These are phyloP conservation scores for Vigna radiata DNA, from an alignment of 306 rosid genomes.

Conservation along the genomic window DNA sequence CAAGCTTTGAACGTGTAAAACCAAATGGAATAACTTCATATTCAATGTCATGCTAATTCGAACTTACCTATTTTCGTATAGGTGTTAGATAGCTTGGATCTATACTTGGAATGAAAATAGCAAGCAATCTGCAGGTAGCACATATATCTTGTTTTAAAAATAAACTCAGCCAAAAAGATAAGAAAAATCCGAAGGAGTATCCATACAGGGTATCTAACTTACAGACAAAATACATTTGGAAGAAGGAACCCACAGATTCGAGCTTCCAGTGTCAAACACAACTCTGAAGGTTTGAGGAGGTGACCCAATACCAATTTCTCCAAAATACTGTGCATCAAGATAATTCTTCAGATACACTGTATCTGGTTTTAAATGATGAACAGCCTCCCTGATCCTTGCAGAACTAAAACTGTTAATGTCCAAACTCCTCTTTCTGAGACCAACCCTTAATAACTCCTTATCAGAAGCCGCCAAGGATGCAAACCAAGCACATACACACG, in stretches of 20 bases:
- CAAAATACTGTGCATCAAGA: conserved; percentile 91
- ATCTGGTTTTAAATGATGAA: conserved; percentile 46
- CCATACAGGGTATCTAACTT: conserved; percentile 43
- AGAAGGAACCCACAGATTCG: conserved; percentile 91
- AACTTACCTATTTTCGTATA: conserved; percentile 50
- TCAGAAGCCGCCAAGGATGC: conserved; percentile 50
- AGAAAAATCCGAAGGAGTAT: background rate
- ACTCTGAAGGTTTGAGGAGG: conserved; percentile 86
- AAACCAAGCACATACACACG: conserved; percentile 46
- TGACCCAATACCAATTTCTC: conserved; percentile 87
- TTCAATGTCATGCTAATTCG: background rate
- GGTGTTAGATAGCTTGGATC: conserved; percentile 56
- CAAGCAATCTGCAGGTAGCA: conserved; percentile 70
- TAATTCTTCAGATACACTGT: conserved; percentile 77
- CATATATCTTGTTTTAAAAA: conserved; percentile 34
- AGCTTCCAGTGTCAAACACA: conserved; percentile 89
- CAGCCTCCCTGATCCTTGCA: conserved; percentile 46
- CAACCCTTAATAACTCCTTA: conserved; percentile 49
- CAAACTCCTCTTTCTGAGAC: conserved; percentile 45
- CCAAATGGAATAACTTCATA: background rate
- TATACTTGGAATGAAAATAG: conserved; percentile 70
- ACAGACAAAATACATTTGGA: conserved; percentile 81
- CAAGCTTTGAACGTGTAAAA: conserved; percentile 2
- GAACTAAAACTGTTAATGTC: conserved; percentile 40
- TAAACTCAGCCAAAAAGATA: conserved; percentile 23